phyloP scores from a whole-genome alignment of 2,329 filamentous ascomycete genomes.

The Cladophialophora carrionii region DNA sequence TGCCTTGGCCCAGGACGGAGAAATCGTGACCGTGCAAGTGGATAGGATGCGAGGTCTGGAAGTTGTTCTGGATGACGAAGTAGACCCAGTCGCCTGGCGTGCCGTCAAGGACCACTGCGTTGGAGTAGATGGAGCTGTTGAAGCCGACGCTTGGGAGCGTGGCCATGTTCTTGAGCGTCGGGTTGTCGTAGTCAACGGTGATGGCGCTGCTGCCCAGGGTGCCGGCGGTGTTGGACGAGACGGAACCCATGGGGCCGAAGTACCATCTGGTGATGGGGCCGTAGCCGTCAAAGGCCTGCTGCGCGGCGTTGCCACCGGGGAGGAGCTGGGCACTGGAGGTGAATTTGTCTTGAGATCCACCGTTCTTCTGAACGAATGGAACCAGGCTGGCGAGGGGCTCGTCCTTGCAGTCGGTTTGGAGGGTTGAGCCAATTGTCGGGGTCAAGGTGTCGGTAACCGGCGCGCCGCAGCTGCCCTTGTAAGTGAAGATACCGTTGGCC shows the following conservation, averaged over 20 bases:
- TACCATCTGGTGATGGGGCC: conserved; percentile 34
- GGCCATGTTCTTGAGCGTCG: conserved; percentile 34
- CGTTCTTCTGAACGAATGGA: conserved; percentile 28
- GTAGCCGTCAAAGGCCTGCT: conserved; percentile 26
- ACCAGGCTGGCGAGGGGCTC: conserved; percentile 34
- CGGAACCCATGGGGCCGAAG: conserved; percentile 20
- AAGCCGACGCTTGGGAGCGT: conserved; percentile 28
- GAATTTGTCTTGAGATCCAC: conserved; percentile 25
- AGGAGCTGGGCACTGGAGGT: conserved; percentile 26
- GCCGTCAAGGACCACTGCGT: conserved; percentile 33
- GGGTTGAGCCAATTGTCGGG: conserved; percentile 22
- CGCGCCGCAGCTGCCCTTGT: conserved; percentile 29
- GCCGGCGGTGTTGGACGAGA: conserved; percentile 26
- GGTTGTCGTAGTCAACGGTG: conserved; percentile 32
- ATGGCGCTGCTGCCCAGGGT: conserved; percentile 22
- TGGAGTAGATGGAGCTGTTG: conserved; percentile 36
- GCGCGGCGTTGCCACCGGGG: conserved; percentile 35
- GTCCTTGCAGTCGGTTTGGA: conserved; percentile 31
- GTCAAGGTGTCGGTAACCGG: conserved; percentile 15
- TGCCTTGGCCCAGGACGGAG: conserved; percentile 61
- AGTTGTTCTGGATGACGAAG: conserved; percentile 39
- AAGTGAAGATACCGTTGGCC: conserved; percentile 34
- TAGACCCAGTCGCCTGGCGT: conserved; percentile 34
- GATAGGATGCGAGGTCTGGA: conserved; percentile 59
- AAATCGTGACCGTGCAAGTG: conserved; percentile 75